Base-by-base conservation (phyloP, 345 rosid genomes). In the Populus simonii region DNA sequence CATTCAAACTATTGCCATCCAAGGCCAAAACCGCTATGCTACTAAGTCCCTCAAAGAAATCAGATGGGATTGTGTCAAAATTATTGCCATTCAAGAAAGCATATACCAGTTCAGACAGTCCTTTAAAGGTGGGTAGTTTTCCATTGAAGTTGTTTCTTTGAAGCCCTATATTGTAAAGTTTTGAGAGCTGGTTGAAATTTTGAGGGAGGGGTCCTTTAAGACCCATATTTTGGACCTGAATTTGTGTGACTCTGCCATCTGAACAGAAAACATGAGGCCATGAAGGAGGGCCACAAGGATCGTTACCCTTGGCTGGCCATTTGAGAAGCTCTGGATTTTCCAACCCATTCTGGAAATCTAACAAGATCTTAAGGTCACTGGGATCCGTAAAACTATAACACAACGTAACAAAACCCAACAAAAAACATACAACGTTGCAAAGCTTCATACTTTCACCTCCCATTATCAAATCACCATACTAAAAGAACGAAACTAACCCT, bases 201-300 rank as follows among this genome's bases (percentile, higher is more conserved):
- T 78, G 84, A 47, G 89, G 91, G 66, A 88, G 80, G 16, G 80
- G 43, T 4, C 91, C 88, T 49, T 67, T 77, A 57, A 88, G 87
- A 76, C 87, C 85, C 76, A 88, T 63, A 17, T 76, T 82, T 73
- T 86, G 79, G 72, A 85, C 88, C 83, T 88, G 91, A 80, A 88
- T 80, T 75, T 88, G 91, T 33, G 87, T 73, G 51, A 85, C 78
- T 72, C 91, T 82, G 25, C 77, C 83, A 45, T 82, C 76, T 47
- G 88, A 81, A 68, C 91, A 88, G 75, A 81, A 88, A 31, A 88
- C 86, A 35, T 81, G 83, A 72, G 89, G 86, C 89, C 91, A 88
- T 35, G 70, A 47, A 61, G 91, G 91, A 74, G 88, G 83, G 45
- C 91, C 91, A 74, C 91, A 88, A 0, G 91, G 91, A 74, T 86